Percentiles rank a stretch among this genome's conserved stretches.
Evolutionary conservation across 805 yeast genomes (phyloP).

Genomic region (Grigorovia yakushimaensis): DNA sequence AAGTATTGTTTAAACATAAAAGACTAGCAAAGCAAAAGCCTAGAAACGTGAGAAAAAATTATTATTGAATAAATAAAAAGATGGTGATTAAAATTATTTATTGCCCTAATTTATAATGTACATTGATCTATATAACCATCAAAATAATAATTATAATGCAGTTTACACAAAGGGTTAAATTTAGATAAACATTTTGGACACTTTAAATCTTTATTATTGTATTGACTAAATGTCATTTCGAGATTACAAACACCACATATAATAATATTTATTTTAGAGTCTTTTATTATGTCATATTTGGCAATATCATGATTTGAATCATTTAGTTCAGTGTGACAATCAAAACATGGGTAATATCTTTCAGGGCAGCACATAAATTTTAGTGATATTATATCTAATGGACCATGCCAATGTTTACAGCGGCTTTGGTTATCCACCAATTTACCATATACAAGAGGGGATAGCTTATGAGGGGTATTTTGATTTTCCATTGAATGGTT

Average conservation of each 20-base stretch:
- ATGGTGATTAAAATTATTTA: background rate
- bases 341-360: slow-evolving; percentile 21
- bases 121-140: slow-evolving; percentile 2
- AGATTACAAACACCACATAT: slow-evolving; percentile 25
- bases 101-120: background rate
- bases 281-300: slow-evolving; percentile 9
- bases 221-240: slow-evolving; percentile 22
- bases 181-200: slow-evolving; percentile 18
- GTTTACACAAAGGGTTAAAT: slow-evolving; percentile 27
- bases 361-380: slow-evolving; percentile 25
- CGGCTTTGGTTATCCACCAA: slow-evolving; percentile 21
- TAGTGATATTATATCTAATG: slow-evolving; percentile 24
- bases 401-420: slow-evolving; percentile 28
- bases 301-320: slow-evolving; percentile 9
- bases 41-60: too few species aligned
- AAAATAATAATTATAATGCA: slow-evolving; percentile 26
- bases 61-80: background rate
- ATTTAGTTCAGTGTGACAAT: slow-evolving; percentile 20
- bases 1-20: too few species aligned
- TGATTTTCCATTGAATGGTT: background rate
- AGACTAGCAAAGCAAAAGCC: too few species aligned
- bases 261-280: slow-evolving; percentile 11
- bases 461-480: background rate
- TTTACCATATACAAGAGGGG: slow-evolving; percentile 9
- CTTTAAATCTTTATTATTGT: slow-evolving; percentile 4